Conservation (phyloP, 2,329 filamentous ascomycete species). For the Lithohypha guttulata region DNA sequence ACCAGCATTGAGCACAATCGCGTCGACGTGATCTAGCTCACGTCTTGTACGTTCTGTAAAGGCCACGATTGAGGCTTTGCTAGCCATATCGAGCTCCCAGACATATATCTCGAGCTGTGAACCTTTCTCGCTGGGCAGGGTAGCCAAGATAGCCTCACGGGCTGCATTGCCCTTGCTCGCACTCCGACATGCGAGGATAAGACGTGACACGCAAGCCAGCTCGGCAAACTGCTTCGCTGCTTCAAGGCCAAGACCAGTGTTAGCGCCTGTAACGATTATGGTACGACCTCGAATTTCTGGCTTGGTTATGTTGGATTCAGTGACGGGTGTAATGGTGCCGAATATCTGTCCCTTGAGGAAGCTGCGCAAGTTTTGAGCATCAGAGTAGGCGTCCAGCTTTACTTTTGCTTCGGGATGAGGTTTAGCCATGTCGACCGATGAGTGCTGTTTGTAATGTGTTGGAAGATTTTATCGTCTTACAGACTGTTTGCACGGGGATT, state of each 20-base stretch:
- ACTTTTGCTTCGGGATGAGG: not conserved
- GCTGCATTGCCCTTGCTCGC: constrained; percentile 29
- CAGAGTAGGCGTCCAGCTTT: not conserved
- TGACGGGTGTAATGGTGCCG: not conserved
- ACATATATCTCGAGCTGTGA: constrained; percentile 26
- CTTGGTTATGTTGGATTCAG: not conserved
- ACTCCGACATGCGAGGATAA: constrained; percentile 28
- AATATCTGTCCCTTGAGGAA: not conserved
- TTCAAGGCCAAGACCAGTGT: constrained; percentile 35
- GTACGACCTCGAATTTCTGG: constrained; percentile 23
- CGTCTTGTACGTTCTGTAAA: constrained; percentile 26
- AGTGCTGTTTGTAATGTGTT: too few relatives aligned
- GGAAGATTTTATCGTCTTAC: too few relatives aligned
- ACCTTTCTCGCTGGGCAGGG: constrained; percentile 24
- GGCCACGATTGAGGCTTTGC: constrained; percentile 26
- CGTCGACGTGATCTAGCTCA: constrained; percentile 27
- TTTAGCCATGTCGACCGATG: too few relatives aligned
- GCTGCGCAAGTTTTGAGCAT: not conserved
- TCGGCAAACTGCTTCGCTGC: constrained; percentile 32
- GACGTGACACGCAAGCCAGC: constrained; percentile 24
- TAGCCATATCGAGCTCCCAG: constrained; percentile 32
- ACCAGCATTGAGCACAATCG: constrained; percentile 33
- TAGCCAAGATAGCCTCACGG: constrained; percentile 18
- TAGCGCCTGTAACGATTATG: constrained; percentile 36
- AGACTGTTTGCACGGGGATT: too few relatives aligned